Evolutionary conservation across 225 moss, liverwort and hornwort species (phyloP).

Genomic region (Pseudisothecium myosuroides): DNA sequence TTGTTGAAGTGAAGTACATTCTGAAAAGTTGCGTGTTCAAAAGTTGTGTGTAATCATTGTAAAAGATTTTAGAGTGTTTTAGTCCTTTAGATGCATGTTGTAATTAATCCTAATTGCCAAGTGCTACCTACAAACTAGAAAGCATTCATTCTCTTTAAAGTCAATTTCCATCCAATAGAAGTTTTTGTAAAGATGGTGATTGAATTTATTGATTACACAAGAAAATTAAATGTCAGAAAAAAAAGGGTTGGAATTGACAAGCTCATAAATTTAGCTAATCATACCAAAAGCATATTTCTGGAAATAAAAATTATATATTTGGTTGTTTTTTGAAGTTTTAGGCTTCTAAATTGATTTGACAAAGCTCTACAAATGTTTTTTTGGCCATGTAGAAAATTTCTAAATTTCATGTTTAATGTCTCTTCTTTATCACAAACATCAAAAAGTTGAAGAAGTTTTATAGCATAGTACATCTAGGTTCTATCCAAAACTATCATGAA

Average conservation of each 20-base stretch:
- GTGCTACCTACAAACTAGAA: background rate
- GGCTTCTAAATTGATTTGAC: background rate
- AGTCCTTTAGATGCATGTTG: background rate
- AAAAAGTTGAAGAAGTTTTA: background rate
- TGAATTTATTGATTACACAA: background rate
- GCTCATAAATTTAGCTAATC: background rate
- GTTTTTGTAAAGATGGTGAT: background rate
- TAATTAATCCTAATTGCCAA: background rate
- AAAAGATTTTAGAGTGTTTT: background rate
- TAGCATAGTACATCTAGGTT: background rate
- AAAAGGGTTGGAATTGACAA: too few species aligned
- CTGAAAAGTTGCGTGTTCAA: background rate
- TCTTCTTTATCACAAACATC: background rate
- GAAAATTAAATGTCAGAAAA: background rate
- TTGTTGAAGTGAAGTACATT: background rate
- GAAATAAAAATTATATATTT: background rate
- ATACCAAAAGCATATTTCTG: background rate
- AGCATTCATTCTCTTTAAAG: background rate
- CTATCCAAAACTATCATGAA: too few species aligned
- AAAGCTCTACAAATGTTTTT: background rate
- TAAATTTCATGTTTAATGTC: background rate
- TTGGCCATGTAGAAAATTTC: background rate
- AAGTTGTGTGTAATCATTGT: background rate
- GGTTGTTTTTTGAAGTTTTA: background rate
- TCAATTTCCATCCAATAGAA: background rate